Conservation (phyloP, 805 yeast species). For the Starmerella sirachaensis region DNA sequence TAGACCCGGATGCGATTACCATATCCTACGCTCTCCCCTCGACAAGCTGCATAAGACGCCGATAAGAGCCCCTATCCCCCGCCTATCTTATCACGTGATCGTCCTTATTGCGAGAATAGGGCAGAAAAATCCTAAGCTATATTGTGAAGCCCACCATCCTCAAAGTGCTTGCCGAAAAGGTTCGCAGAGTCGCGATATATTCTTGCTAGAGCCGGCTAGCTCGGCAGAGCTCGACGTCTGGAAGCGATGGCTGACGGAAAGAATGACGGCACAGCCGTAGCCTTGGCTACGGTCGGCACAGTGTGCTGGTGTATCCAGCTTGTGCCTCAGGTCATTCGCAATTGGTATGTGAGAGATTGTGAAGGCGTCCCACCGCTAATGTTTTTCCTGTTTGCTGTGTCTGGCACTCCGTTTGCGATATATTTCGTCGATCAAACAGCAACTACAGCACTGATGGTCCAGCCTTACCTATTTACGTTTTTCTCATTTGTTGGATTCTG, state of each 20-base stretch:
- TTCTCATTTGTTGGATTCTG: constrained; percentile 57
- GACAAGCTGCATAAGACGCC: too few species aligned
- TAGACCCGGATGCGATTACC: too few species aligned
- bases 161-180: too few species aligned
- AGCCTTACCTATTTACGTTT: constrained; percentile 71
- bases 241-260: background rate
- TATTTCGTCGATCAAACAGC: constrained; percentile 64
- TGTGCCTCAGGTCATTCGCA: constrained; percentile 70
- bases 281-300: constrained; percentile 79
- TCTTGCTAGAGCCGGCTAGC: too few species aligned
- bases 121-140: too few species aligned
- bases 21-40: too few species aligned
- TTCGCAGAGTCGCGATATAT: too few species aligned
- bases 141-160: too few species aligned
- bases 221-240: too few species aligned
- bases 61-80: too few species aligned
- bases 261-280: constrained; percentile 18
- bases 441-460: constrained; percentile 67
- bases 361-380: constrained; percentile 80
- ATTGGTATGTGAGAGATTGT: constrained; percentile 64
- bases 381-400: constrained; percentile 72
- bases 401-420: constrained; percentile 77
- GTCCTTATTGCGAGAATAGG: too few species aligned
- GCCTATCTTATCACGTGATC: too few species aligned
- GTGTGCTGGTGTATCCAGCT: constrained; percentile 87